Evolutionary conservation across 2,329 filamentous ascomycete species (phyloP), one percentile per base, ranked within the genome.

Genomic region (Stemphylium beticola): DNA sequence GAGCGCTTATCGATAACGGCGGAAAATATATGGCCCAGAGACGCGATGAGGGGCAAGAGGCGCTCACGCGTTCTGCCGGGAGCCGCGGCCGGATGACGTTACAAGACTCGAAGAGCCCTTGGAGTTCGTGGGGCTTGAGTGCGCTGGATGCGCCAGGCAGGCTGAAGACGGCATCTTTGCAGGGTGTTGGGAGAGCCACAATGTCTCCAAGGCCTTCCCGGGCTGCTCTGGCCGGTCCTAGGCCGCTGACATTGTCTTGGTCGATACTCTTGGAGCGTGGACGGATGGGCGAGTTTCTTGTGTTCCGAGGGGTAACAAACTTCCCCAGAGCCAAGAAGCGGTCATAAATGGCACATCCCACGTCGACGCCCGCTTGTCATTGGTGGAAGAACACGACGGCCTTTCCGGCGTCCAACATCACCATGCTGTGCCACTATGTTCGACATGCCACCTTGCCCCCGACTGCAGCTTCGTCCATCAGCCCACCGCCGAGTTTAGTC

Each of bases 311-410:
- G 40, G 49, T 61, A 45, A 54, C 61, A 55, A 58, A 53, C 56
- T 67, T 70, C 66, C 71, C 71, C 69, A 69, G 66, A 52, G 65
- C 69, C 68, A 73, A 72, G 69, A 57, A 44, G 42, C 59, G 36
- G 48, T 47, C 44, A 48, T 54, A 41, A 52, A 55, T 29, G 26
- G 26, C 26, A 60, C 58, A 65, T 67, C 72, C 72, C 71, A 73
- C 71, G 65, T 57, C 17, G 20, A 10, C 4, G 2, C 22, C n/a
- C 11, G 4, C 10, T 20, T 20, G 10, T 39, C 9, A 72, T 74
- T 74, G 61, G 72, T 69, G 72, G 71, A 69, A 68, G 57, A 69
- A 64, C 46, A 44, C 10, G 4, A 29, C 42, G 38, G 33, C 50
- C 60, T 37, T 45, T 56, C 66, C 62, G 62, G 20, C 49, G 32